Conservation (phyloP, 192 early-diverging fungal species). For the Podila epigama region DNA sequence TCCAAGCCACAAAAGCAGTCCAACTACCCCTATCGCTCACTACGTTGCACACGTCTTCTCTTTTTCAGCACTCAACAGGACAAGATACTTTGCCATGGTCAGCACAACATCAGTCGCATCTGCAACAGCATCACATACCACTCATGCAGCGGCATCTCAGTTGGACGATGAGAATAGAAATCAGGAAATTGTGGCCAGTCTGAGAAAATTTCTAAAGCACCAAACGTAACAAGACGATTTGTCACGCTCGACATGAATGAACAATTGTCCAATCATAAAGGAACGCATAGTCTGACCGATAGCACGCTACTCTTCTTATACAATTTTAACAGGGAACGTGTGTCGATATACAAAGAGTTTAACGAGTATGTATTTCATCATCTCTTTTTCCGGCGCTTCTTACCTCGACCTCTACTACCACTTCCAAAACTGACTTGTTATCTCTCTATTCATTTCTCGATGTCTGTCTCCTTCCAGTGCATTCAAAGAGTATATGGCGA, state of each 20-base stretch:
- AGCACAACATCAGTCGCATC: slow-evolving; percentile 9
- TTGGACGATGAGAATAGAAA: slow-evolving; percentile 40
- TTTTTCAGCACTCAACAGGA: not conserved
- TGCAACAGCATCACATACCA: not conserved
- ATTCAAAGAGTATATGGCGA: slow-evolving; percentile 38
- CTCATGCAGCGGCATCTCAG: not conserved
- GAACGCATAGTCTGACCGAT: not conserved
- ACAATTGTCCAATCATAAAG: too few species aligned
- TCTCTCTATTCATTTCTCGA: too few species aligned
- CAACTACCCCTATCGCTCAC: not conserved
- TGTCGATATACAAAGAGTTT: slow-evolving; percentile 43
- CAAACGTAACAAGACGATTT: slow-evolving; percentile 19
- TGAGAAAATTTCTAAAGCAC: slow-evolving; percentile 41
- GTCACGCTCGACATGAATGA: not conserved
- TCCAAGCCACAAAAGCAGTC: not conserved
- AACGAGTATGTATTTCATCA: slow-evolving; percentile 33
- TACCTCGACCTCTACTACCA: not conserved
- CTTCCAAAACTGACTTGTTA: too few species aligned
- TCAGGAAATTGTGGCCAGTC: slow-evolving; percentile 28
- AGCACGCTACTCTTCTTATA: not conserved
- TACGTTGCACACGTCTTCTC: not conserved
- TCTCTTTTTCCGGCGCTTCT: not conserved
- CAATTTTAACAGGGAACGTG: slow-evolving; percentile 18
- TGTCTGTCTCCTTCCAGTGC: slow-evolving; percentile 30
- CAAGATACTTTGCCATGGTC: slow-evolving; percentile 6